Evolutionary conservation across 2,329 filamentous ascomycete genomes (phyloP).

Genomic region (Neonectria punicea): DNA sequence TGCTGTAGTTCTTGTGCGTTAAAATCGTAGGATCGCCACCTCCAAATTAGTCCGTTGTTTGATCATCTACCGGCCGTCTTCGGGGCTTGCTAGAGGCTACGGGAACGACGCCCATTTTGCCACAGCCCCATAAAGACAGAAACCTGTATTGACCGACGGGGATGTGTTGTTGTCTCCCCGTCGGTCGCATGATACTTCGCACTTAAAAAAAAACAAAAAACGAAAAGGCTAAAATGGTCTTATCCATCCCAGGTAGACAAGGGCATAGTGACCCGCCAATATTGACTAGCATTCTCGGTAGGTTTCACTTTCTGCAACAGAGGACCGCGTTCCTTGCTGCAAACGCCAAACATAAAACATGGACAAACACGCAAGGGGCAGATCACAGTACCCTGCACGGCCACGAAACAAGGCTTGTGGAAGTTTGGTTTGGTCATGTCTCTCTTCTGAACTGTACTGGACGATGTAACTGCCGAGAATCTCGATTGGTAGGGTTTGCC

Average conservation of each 20-base stretch:
- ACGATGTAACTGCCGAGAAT: neutral
- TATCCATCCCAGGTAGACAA: neutral
- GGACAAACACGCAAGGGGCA: neutral
- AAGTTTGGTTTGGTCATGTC: neutral
- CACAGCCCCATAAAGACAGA: neutral
- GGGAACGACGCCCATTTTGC: neutral
- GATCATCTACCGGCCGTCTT: conserved; percentile 6
- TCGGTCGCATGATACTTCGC: neutral
- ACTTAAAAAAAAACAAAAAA: too few species aligned
- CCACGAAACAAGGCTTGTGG: neutral
- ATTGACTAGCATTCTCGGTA: neutral
- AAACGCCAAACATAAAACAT: neutral
- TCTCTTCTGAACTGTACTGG: conserved; percentile 2
- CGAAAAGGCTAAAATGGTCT: neutral
- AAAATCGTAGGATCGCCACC: neutral
- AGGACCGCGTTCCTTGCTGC: neutral
- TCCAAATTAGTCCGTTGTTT: conserved; percentile 2
- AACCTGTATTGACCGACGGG: neutral
- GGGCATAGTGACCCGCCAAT: neutral
- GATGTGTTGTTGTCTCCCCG: neutral
- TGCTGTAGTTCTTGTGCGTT: neutral
- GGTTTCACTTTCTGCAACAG: neutral
- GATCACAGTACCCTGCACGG: neutral
- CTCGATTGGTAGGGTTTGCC: conserved; percentile 8
- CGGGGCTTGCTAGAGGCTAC: neutral